A percentile compares a stretch with the other conserved stretches of the same genome.
Conservation (phyloP, 495 filamentous ascomycete species). For the Aspergillus haitiensis region DNA sequence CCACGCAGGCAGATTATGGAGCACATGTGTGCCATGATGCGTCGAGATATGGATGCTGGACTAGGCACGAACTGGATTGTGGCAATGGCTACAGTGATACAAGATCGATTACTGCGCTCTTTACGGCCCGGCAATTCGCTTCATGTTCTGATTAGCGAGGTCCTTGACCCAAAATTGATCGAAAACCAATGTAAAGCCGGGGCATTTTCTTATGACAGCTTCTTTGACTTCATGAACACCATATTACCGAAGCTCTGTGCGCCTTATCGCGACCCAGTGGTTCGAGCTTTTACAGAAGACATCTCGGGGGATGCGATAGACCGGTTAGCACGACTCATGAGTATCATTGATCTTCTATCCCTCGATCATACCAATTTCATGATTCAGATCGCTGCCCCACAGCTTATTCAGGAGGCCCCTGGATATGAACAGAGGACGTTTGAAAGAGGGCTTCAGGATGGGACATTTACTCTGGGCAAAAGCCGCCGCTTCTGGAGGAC, state of each 20-base stretch:
- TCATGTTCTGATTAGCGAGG: slow-evolving; percentile 79
- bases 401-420: slow-evolving; percentile 75
- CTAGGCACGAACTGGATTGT: slow-evolving; percentile 75
- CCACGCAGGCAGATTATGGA: slow-evolving; percentile 53
- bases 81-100: slow-evolving; percentile 80
- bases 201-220: slow-evolving; percentile 87
- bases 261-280: slow-evolving; percentile 81
- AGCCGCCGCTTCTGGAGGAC: slow-evolving; percentile 72
- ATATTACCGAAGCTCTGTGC: slow-evolving; percentile 94
- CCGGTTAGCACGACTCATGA: slow-evolving; percentile 77
- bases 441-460: slow-evolving; percentile 63
- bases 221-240: slow-evolving; percentile 85
- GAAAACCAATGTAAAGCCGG: slow-evolving; percentile 74
- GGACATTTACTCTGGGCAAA: slow-evolving; percentile 55
- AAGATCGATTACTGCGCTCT: slow-evolving; percentile 77
- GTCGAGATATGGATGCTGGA: slow-evolving; percentile 66
- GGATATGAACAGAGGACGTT: slow-evolving; percentile 82
- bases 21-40: slow-evolving; percentile 77
- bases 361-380: slow-evolving; percentile 96
- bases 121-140: slow-evolving; percentile 78
- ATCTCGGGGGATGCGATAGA: slow-evolving; percentile 78
- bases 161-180: slow-evolving; percentile 77
- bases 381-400: slow-evolving; percentile 75
- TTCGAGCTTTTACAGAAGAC: slow-evolving; percentile 74
- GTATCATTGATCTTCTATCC: slow-evolving; percentile 86